A percentile compares a stretch with the other conserved stretches of the same genome.
These are phyloP conservation scores for Fagus sylvatica DNA, from an alignment of 306 rosid species.

Conservation along the genomic window DNA sequence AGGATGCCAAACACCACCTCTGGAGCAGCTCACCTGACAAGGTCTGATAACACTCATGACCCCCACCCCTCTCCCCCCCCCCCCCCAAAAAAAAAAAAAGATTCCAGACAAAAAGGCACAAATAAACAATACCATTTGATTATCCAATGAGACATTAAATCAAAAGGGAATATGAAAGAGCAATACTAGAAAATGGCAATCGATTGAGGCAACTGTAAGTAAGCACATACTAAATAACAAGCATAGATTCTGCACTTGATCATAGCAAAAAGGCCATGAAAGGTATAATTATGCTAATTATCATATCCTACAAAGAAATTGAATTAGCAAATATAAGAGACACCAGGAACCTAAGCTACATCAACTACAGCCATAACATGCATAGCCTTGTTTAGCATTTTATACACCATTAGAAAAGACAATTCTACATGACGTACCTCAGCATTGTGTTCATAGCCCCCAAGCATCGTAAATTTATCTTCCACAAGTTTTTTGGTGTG, in stretches of 20 bases:
- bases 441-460: slow-evolving; percentile 82
- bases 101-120: neutral
- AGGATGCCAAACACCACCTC: neutral
- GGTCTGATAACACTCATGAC: too few relatives aligned
- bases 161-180: neutral
- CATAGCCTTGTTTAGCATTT: slow-evolving; percentile 7
- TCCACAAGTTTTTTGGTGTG: slow-evolving; percentile 83
- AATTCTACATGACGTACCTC: slow-evolving; percentile 55
- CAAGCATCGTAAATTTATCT: slow-evolving; percentile 71
- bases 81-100: neutral
- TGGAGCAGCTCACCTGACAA: neutral
- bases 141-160: neutral
- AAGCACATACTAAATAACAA: neutral
- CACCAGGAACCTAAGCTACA: slow-evolving; percentile 11
- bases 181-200: neutral
- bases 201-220: neutral
- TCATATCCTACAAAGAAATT: neutral
- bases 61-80: neutral
- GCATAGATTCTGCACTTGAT: neutral
- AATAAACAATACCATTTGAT: neutral
- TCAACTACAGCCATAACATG: neutral
- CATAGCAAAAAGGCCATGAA: neutral
- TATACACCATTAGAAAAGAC: slow-evolving; percentile 18
- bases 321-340: slow-evolving; percentile 7
- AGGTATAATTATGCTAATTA: neutral